Evolutionary conservation across 768 basidiomycete species (phyloP), one percentile per base, ranked within the genome.

Genomic region (Suillus tomentosus): DNA sequence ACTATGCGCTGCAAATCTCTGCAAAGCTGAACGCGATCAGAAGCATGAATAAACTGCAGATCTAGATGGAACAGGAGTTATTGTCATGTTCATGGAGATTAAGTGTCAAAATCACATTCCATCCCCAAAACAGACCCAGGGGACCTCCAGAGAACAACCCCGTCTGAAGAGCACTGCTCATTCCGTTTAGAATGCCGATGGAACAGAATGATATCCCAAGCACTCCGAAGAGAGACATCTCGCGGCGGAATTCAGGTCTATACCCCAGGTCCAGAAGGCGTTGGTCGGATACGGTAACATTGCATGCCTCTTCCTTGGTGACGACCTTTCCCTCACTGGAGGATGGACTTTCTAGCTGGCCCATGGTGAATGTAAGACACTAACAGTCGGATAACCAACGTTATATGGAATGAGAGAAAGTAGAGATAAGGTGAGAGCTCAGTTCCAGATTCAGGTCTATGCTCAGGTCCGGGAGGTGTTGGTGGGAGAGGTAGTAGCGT

Each of bases 1-100:
- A 84, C 83, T 84, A 86, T 51, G 84, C 81, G 59, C 85, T 85
- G 65, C 85, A 85, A 34, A 86, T 85, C 66, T 86, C 85, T 10
- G 84, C 85, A 27, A 86, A 72, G 58, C 85, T 83, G 34, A 85
- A 72, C 0, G 85, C 81, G 63, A 86, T 84, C 40, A 86, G 72
- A 36, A 86, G 73, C 85, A 86, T 85, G 72, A 86, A 87, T 34
- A 85, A 66, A 57, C 80, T 86, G 69, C 85, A 85, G 69, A 84
- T 82, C 81, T 81, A 59, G 27, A 40, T 14, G 17, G 39, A 58
- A n/a, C 13, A 31, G 15, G 19, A 27, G 37, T 27, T 47, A n/a
- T 42, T 31, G 17, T 5, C 40, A 17, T 14, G 14, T 24, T 36
- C 60, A 36, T 24, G 40, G 36, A 54, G 42, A 27, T 58, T 56